Base-by-base conservation (phyloP, 257 asterid genomes). In the Leonotis leonurus region DNA sequence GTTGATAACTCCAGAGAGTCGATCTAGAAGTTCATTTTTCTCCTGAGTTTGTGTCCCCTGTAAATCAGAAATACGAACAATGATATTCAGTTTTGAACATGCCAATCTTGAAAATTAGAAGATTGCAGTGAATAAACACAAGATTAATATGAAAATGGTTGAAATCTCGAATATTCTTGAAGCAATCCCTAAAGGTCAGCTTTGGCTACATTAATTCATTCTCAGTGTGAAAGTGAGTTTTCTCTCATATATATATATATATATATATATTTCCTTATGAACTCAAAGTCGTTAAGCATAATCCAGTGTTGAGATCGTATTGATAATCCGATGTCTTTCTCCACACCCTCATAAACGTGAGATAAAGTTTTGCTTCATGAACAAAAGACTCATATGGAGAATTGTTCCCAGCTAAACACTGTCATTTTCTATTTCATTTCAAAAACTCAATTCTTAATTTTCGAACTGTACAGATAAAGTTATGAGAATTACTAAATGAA, bases 41-140 rank as follows among this genome's bases (percentile, higher is more conserved):
- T 88, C 94, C 73, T 57, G 87, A 61, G 90, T 61, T 82, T 76
- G 95, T 56, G 98, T 91, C 60, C 96, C 95, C 96, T 89, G 77
- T 54, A 54, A 69, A 77, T 49, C 64, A 56, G 27, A 67, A 37
- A 68, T 14, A 40, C 44, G 56, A 40, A 53, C 24, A 45, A 39
- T 7, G 62, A 49, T 33, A 33, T 33, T n/a, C n/a, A 10, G n/a
- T 9, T 5, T n/a, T 3, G 36, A 2, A 39, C 17, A n/a, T 3
- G 4, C 11, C 50, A 43, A 17, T 43, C 50, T 43, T 4, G 0
- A 43, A 16, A 16, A n/a, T n/a, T n/a, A n/a, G n/a, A n/a, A n/a
- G n/a, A n/a, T n/a, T n/a, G n/a, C n/a, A n/a, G n/a, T n/a, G n/a
- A n/a, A n/a, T n/a, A n/a, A n/a, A n/a, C n/a, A n/a, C n/a, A n/a